Percentiles rank a stretch among this genome's conserved stretches.
These are phyloP conservation scores for Hura crepitans DNA, from an alignment of 441 rosid genomes.

Conservation along the genomic window DNA sequence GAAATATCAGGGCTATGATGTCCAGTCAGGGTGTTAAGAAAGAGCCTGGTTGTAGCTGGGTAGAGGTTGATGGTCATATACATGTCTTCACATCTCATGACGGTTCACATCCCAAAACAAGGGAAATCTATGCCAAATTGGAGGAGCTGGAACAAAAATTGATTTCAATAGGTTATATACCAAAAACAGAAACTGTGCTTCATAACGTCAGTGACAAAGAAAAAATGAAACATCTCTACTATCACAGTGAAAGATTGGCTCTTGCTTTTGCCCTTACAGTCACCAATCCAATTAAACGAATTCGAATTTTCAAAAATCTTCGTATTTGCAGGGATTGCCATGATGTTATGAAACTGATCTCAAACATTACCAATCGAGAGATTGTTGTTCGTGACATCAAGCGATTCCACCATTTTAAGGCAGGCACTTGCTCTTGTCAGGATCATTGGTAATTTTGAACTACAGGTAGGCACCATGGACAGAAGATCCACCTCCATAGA, in stretches of 20 bases:
- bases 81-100: constrained; percentile 58
- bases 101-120: constrained; percentile 38
- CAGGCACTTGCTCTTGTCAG: constrained; percentile 31
- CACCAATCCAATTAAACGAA: constrained; percentile 23
- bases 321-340: constrained; percentile 37
- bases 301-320: constrained; percentile 35
- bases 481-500: not conserved
- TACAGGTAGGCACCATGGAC: not conserved
- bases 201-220: constrained; percentile 28
- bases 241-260: constrained; percentile 40
- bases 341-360: constrained; percentile 35
- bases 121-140: constrained; percentile 29
- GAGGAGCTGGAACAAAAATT: constrained; percentile 27
- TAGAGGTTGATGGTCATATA: constrained; percentile 43
- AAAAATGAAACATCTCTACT: constrained; percentile 28
- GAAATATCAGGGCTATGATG: constrained; percentile 52
- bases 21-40: constrained; percentile 50
- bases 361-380: constrained; percentile 26
- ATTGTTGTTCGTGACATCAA: constrained; percentile 30
- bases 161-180: constrained; percentile 26
- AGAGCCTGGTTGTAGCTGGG: constrained; percentile 61
- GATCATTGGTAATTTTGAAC: constrained; percentile 23
- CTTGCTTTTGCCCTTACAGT: constrained; percentile 32
- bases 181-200: constrained; percentile 28
- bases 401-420: constrained; percentile 33